Conservation (phyloP, 2,329 filamentous ascomycete genomes). For the Colletotrichum cereale region DNA sequence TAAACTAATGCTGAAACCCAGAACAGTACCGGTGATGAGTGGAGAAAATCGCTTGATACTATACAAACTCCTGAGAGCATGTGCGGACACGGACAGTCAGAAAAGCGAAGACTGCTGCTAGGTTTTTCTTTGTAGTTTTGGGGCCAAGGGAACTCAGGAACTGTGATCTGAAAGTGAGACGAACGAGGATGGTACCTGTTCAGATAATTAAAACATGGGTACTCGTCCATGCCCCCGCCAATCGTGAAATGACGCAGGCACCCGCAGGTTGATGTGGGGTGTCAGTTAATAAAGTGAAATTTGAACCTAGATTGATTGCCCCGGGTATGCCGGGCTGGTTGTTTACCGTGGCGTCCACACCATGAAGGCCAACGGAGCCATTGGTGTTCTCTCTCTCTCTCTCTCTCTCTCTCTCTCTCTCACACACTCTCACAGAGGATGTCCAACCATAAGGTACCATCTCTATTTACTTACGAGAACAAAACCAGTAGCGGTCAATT, state of each 20-base stretch:
- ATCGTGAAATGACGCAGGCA: neutral
- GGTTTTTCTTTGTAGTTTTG: neutral
- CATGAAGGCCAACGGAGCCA: neutral
- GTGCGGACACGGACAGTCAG: neutral
- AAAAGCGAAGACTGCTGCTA: neutral
- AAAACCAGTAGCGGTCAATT: neutral
- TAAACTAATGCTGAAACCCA: neutral
- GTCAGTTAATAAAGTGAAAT: neutral
- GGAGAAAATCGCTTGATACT: neutral
- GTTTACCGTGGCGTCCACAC: neutral
- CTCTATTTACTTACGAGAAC: neutral
- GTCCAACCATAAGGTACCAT: neutral
- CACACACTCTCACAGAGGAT: neutral
- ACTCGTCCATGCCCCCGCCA: too few species aligned
- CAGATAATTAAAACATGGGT: neutral
- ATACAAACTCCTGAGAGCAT: neutral
- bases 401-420: too few species aligned
- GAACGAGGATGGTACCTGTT: neutral
- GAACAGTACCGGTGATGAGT: neutral
- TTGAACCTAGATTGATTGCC: slow-evolving; percentile 13
- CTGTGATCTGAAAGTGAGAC: neutral
- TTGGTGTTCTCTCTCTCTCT: neutral
- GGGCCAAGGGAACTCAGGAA: neutral
- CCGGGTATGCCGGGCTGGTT: neutral
- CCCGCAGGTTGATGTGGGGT: neutral